Evolutionary conservation across 176 grass and related monocot genomes (phyloP).

Genomic region (Guadua angustifolia): DNA sequence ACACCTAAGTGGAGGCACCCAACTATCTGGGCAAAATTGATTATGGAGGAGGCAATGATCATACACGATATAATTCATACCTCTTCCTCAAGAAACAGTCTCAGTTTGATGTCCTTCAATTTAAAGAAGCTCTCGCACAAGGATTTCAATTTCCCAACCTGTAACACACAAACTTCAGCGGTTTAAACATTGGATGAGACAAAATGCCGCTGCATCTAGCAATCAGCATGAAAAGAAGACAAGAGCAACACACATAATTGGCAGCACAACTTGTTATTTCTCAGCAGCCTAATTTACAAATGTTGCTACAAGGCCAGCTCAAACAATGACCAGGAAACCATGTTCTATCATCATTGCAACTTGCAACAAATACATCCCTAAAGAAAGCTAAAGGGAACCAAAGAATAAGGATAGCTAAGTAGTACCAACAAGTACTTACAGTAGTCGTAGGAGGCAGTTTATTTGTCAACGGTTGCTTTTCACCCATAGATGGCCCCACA

Average conservation of each 20-base stretch:
- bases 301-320: constrained; percentile 14
- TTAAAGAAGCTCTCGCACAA: constrained; percentile 94
- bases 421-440: constrained; percentile 47
- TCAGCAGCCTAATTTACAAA: constrained; percentile 3
- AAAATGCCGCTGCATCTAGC: background rate
- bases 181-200: background rate
- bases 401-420: background rate
- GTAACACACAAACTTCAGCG: background rate
- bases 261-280: background rate
- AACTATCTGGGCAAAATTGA: background rate
- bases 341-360: background rate
- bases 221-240: constrained; percentile 10
- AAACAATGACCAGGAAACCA: background rate
- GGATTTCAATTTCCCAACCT: constrained; percentile 86
- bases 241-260: constrained; percentile 7
- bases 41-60: background rate
- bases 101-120: constrained; percentile 76
- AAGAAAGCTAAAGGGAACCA: background rate
- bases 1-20: background rate
- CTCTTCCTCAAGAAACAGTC: constrained; percentile 85
- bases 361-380: background rate
- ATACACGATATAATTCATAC: constrained; percentile 32
- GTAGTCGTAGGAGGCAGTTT: constrained; percentile 81
- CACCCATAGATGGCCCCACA: constrained; percentile 91
- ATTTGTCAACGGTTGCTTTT: constrained; percentile 80